Evolutionary conservation across 768 basidiomycete species (phyloP), one percentile per base, ranked within the genome.

Genomic region (Trametes cubensis): DNA sequence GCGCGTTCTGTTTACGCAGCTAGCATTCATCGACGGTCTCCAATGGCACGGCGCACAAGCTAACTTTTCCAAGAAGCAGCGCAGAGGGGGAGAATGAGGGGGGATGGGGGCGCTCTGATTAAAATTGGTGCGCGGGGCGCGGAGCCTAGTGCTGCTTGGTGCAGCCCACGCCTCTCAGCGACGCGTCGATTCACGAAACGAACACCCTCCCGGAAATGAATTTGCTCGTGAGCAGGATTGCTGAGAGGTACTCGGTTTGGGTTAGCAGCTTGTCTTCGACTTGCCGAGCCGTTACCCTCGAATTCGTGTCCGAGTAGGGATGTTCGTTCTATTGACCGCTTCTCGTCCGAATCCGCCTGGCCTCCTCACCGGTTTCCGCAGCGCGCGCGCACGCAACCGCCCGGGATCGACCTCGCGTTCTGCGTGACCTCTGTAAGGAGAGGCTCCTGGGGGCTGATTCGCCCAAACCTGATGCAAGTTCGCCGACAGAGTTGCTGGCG

Each of bases 401-500:
- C 62, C 55, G 42, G 58, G 57, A 63, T 63, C 62, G 47, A 25
- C 56, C 58, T 48, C 57, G 48, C 57, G 47, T 39, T 25, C 45
- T 61, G 62, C 40, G 62, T 63, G 49, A 51, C 61, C 42, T 20
- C 41, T 49, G 54, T 45, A 20, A 38, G 34, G 34, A 34, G 34
- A 34, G 10, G 34, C 34, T 34, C 6, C 6, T 20, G 25, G 30
- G 45, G 45, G 28, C 41, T 59, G 58, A 59, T 59, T 59, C 49
- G 58, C 49, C 41, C 58, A 58, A 41, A 42, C 23, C 42, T 20
- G 18, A 17, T 26, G 28, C 48, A 38, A 52, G 55, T 61, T 55
- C 60, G 54, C 60, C 46, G 60, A 61, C 48, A 44, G 51, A 41
- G 58, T 59, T 55, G 62, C 55, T 57, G 61, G 44, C 50, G 48